Base-by-base conservation (phyloP, 164 flowering plant genomes). In the Magnolia kwangsiensis region DNA sequence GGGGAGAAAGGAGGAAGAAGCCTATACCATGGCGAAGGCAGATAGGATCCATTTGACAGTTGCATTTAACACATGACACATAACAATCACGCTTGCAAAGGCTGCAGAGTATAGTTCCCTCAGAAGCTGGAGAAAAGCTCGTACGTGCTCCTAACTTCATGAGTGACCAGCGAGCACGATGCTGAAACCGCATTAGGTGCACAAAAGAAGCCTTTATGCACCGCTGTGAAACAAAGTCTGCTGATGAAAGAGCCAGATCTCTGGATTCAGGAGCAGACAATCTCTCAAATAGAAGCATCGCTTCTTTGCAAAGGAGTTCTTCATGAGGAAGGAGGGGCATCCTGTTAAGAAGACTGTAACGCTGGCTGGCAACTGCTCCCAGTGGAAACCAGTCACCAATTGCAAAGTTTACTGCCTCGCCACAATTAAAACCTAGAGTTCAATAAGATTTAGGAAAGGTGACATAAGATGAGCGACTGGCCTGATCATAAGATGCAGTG, bases 371-470 rank as follows among this genome's bases (percentile, higher is more conserved):
- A 63, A 92, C 76, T 58, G 89, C 94, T 55, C 98, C 99, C 76
- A 92, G 31, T 16, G 89, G 91, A 78, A 96, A 96, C 99, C 99
- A 96, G 81, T 96, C 97, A 74, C 95, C 95, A 80, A 86, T 81
- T 16, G 98, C 99, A 87, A 96, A 96, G 82, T 96, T 96, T 51
- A 96, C 99, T 51, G 99, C 99, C 83, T 96, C 99, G 7, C 98
- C 98, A 81, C 99, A 96, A 76, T 96, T 96, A 80, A 94, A 96
- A 77, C 99, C 99, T 96, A 80, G 14, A 31, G 49, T 68, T 45
- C 51, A 68, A 31, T 27, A 68, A 68, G n/a, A 31, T 68, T 3
- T 16, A 68, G 9, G 31, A 7, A 68, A 68, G 6, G 3, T 68
- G 50, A 19, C 50, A 64, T 64, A n/a, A 64, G 61, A 55, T 55